Conservation (phyloP, 2,329 filamentous ascomycete species). For the Fusarium guadeloupense region DNA sequence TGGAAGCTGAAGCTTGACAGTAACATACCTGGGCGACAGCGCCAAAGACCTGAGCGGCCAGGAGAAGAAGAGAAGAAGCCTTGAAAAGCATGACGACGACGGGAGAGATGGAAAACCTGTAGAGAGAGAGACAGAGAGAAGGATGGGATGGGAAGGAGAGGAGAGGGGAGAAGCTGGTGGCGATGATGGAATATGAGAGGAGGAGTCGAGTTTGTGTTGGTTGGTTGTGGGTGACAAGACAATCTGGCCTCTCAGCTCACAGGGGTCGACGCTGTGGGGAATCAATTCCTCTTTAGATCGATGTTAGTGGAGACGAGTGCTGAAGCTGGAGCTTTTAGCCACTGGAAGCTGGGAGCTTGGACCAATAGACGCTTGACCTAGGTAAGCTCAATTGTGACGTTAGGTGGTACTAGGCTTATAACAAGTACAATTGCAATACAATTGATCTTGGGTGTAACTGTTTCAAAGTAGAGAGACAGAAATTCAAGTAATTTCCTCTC, state of each 20-base stretch:
- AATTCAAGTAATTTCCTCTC: not conserved
- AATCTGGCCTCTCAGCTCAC: slow-evolving; percentile 44
- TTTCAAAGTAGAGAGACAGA: not conserved
- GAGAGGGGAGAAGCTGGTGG: slow-evolving; percentile 20
- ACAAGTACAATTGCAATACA: no score
- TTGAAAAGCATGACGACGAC: slow-evolving; percentile 74
- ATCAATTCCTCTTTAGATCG: not conserved
- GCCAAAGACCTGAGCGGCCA: slow-evolving; percentile 74
- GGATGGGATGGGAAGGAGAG: slow-evolving; percentile 3
- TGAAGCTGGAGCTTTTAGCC: slow-evolving; percentile 13
- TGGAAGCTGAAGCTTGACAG: not conserved
- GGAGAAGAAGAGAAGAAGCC: slow-evolving; percentile 74
- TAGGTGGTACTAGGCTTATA: no score
- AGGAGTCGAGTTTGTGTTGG: slow-evolving; percentile 5
- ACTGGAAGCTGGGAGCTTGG: slow-evolving; percentile 17
- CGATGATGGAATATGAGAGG: slow-evolving; percentile 36
- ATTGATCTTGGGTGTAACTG: no score
- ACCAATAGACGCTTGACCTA: no score
- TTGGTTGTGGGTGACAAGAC: slow-evolving; percentile 32
- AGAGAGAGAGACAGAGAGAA: slow-evolving; percentile 21
- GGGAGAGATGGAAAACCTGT: slow-evolving; percentile 8
- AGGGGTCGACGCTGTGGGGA: slow-evolving; percentile 35
- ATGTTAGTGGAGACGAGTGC: slow-evolving; percentile 7
- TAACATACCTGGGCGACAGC: slow-evolving; percentile 70
- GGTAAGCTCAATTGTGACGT: no score